These are phyloP conservation scores for Vitis hybrid DNA, from an alignment of 177 flowering plant genomes.

Conservation along the genomic window DNA sequence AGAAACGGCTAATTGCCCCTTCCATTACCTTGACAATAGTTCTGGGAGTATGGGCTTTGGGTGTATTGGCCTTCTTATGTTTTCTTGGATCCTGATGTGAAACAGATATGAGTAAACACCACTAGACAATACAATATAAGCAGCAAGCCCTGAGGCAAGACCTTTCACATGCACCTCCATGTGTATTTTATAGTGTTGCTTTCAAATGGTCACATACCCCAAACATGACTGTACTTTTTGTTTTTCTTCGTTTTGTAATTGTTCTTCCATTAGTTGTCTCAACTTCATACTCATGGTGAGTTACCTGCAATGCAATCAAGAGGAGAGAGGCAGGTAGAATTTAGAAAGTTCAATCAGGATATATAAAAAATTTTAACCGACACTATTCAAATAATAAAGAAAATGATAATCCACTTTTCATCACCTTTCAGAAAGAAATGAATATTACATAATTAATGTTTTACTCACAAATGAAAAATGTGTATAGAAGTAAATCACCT, in stretches of 20 bases:
- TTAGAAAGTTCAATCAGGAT: neutral
- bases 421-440: neutral
- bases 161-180: neutral
- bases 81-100: constrained; percentile 66
- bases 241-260: constrained; percentile 77
- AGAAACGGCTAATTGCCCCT: neutral
- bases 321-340: neutral
- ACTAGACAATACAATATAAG: neutral
- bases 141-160: neutral
- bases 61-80: constrained; percentile 44
- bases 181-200: neutral
- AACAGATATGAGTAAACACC: constrained; percentile 2
- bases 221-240: constrained; percentile 90
- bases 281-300: constrained; percentile 90
- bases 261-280: constrained; percentile 83
- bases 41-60: constrained; percentile 48
- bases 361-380: neutral
- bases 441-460: neutral
- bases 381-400: neutral
- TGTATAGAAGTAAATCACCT: constrained; percentile 42
- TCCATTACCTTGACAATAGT: constrained; percentile 42
- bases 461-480: neutral
- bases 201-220: constrained; percentile 46
- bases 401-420: neutral
- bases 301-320: constrained; percentile 51